A percentile compares a stretch with the other conserved stretches of the same genome.
These are phyloP conservation scores for Lobosporangium transversale DNA, from an alignment of 192 early-diverging fungal species.

Conservation along the genomic window DNA sequence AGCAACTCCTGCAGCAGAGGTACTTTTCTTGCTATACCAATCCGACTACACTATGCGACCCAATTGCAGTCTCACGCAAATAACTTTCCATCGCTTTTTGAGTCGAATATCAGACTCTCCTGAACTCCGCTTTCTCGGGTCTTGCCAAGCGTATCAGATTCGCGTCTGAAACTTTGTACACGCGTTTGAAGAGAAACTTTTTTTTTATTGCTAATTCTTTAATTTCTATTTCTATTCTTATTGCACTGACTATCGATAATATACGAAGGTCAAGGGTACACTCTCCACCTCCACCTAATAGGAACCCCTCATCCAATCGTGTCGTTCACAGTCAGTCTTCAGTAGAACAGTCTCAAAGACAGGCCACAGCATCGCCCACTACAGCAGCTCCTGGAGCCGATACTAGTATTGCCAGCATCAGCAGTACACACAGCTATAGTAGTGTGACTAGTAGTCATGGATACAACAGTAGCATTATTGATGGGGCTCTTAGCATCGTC, in stretches of 20 bases:
- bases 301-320: conserved; percentile 10
- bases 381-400: conserved; percentile 19
- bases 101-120: no score
- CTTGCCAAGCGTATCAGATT: no score
- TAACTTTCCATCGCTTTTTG: background rate
- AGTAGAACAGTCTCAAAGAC: conserved; percentile 7
- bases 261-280: conserved; percentile 19
- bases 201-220: background rate
- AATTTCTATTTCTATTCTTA: background rate
- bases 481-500: conserved; percentile 24
- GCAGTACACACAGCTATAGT: conserved; percentile 23
- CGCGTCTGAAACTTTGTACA: no score
- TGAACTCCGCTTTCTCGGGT: no score
- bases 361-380: background rate
- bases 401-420: conserved; percentile 32
- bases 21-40: background rate
- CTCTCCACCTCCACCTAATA: conserved; percentile 18
- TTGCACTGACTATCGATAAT: no score
- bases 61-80: background rate
- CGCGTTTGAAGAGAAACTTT: no score
- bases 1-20: conserved; percentile 21
- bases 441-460: conserved; percentile 17
- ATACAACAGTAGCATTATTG: conserved; percentile 8
- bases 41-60: no score
- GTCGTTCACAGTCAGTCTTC: conserved; percentile 4